Conservation (phyloP, 768 basidiomycete genomes). For the Hypsizygus marmoreus region DNA sequence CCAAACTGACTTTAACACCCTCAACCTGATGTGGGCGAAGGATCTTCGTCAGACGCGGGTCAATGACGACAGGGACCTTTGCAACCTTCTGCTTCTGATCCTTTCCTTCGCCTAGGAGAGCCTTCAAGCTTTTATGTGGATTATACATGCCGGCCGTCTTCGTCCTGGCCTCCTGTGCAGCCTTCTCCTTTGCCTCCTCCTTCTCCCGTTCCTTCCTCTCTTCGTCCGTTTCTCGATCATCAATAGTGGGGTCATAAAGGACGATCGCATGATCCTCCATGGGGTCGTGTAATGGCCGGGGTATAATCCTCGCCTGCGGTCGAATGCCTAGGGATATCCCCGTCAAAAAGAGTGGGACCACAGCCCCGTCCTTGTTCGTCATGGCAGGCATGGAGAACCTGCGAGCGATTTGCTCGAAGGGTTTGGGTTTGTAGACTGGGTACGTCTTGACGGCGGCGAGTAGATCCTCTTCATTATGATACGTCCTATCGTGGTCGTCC, state of each 20-base stretch:
- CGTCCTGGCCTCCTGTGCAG: slow-evolving; percentile 62
- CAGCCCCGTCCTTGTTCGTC: slow-evolving; percentile 67
- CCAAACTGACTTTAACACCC: slow-evolving; percentile 80
- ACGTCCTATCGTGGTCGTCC: slow-evolving; percentile 49
- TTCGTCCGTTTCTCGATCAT: slow-evolving; percentile 88
- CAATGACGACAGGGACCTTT: slow-evolving; percentile 97
- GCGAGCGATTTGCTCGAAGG: slow-evolving; percentile 61
- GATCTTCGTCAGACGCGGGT: slow-evolving; percentile 83
- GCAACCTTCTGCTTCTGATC: slow-evolving; percentile 62
- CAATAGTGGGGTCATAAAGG: slow-evolving; percentile 93
- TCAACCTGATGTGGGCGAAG: slow-evolving; percentile 97
- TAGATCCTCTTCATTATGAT: slow-evolving; percentile 64
- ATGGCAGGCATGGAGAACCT: slow-evolving; percentile 87
- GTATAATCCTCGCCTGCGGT: slow-evolving; percentile 76
- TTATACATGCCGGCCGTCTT: slow-evolving; percentile 78
- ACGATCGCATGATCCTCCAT: slow-evolving; percentile 99
- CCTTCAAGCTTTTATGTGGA: slow-evolving; percentile 89
- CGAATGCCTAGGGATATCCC: slow-evolving; percentile 84
- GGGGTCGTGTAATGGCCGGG: slow-evolving; percentile 93
- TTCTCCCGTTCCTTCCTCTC: slow-evolving; percentile 75
- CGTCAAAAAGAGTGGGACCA: slow-evolving; percentile 56
- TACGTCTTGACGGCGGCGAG: slow-evolving; percentile 65
- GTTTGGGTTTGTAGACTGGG: slow-evolving; percentile 82
- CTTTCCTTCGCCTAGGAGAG: slow-evolving; percentile 71
- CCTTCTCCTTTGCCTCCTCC: slow-evolving; percentile 67